A percentile compares a stretch with the other conserved stretches of the same genome.
phyloP scores from a whole-genome alignment of 306 rosid genomes.

The Ormosia semicastrata region DNA sequence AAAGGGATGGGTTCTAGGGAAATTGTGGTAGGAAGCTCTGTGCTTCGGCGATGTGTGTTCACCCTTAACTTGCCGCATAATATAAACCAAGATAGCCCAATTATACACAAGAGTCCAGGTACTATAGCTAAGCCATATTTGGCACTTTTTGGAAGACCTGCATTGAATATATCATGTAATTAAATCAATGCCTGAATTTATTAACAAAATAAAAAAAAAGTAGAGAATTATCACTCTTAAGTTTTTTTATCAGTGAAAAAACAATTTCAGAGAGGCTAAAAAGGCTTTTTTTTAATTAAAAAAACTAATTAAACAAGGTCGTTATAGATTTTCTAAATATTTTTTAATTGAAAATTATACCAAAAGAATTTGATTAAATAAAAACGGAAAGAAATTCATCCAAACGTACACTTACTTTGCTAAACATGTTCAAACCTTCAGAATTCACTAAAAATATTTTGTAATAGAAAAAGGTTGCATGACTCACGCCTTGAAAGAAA shows the following conservation, averaged over 20 bases:
- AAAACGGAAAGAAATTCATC: not conserved
- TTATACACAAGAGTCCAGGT: slow-evolving; percentile 53
- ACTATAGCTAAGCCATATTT: slow-evolving; percentile 64
- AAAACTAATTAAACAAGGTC: too few species aligned
- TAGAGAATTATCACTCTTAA: not conserved
- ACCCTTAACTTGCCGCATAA: slow-evolving; percentile 28
- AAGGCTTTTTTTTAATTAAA: not conserved
- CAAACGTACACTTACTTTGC: not conserved
- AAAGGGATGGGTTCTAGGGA: slow-evolving; percentile 15
- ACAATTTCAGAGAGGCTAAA: not conserved
- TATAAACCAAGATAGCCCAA: slow-evolving; percentile 43
- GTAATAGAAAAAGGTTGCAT: not conserved
- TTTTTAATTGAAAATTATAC: not conserved
- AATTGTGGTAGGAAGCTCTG: slow-evolving; percentile 3
- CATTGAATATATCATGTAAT: not conserved
- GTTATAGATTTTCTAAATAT: too few species aligned
- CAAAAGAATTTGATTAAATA: not conserved
- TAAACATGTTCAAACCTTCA: not conserved
- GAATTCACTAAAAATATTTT: not conserved
- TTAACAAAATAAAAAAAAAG: not conserved
- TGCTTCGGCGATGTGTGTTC: not conserved
- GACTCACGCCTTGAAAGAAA: not conserved
- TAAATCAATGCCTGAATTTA: not conserved
- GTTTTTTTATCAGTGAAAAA: not conserved
- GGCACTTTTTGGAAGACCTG: slow-evolving; percentile 59